Evolutionary conservation across 2,329 filamentous ascomycete species (phyloP).

Genomic region (Epichloe sylvatica): DNA sequence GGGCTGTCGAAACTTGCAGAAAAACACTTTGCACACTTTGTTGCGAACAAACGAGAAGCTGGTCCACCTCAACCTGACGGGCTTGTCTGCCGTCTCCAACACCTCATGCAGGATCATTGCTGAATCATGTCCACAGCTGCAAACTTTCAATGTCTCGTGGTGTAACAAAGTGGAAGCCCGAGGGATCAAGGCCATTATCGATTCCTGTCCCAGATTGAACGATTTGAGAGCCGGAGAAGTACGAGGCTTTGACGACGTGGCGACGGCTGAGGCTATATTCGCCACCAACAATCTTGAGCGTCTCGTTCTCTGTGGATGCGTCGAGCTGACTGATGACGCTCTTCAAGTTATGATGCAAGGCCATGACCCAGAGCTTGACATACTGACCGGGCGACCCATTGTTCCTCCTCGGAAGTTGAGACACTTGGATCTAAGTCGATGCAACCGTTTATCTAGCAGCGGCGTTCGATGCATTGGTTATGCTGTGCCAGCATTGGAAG

Average conservation of each 20-base stretch:
- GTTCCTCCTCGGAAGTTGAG: slow-evolving; percentile 67
- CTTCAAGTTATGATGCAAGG: slow-evolving; percentile 66
- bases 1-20: slow-evolving; percentile 73
- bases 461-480: slow-evolving; percentile 60
- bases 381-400: slow-evolving; percentile 60
- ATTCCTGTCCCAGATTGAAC: slow-evolving; percentile 56
- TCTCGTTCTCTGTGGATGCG: slow-evolving; percentile 68
- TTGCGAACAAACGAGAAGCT: slow-evolving; percentile 61
- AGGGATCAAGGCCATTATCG: slow-evolving; percentile 59
- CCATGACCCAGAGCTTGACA: slow-evolving; percentile 60
- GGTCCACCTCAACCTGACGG: slow-evolving; percentile 75
- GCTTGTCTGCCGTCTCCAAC: slow-evolving; percentile 66
- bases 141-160: slow-evolving; percentile 83
- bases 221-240: slow-evolving; percentile 77
- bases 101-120: slow-evolving; percentile 76
- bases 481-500: slow-evolving; percentile 66
- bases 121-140: slow-evolving; percentile 64
- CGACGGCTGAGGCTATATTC: slow-evolving; percentile 63
- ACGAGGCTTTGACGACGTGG: slow-evolving; percentile 59
- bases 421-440: slow-evolving; percentile 75
- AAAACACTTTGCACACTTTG: slow-evolving; percentile 63
- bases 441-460: slow-evolving; percentile 54
- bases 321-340: slow-evolving; percentile 61
- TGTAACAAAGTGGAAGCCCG: slow-evolving; percentile 72
- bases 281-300: slow-evolving; percentile 67